phyloP scores from a whole-genome alignment of 139 green algal genomes.

The Chlamydomonas schloesseri region DNA sequence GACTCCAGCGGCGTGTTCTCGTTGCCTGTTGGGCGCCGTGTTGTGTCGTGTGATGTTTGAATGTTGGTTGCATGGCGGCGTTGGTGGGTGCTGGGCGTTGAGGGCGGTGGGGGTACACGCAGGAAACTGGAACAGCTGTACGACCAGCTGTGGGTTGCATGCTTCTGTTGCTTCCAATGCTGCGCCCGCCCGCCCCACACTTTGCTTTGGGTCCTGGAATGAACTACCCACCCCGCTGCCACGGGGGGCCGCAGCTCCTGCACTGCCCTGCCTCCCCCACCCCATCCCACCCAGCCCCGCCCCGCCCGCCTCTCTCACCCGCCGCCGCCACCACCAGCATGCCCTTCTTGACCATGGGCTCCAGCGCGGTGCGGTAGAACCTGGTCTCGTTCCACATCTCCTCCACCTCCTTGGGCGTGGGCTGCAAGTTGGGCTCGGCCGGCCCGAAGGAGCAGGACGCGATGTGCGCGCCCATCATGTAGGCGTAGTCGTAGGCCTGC shows the following conservation, averaged over 20 bases:
- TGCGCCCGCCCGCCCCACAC: no score
- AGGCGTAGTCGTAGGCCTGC: slow-evolving; percentile 20
- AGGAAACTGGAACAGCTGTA: no score
- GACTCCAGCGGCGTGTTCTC: not conserved
- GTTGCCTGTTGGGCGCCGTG: slow-evolving; percentile 12
- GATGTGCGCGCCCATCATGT: slow-evolving; percentile 12
- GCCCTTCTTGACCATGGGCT: not conserved
- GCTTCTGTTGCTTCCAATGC: no score
- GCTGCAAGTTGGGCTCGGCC: not conserved
- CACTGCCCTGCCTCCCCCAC: no score
- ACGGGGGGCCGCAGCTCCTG: no score
- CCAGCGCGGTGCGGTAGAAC: not conserved
- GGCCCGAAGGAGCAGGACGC: slow-evolving; percentile 12
- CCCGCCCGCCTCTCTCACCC: not conserved
- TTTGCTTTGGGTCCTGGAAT: no score
- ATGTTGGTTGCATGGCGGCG: not conserved
- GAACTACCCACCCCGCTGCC: no score
- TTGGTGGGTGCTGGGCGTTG: no score
- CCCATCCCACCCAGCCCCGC: no score
- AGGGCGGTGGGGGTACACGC: no score
- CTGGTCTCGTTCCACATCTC: not conserved
- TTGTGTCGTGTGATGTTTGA: not conserved
- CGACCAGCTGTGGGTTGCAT: no score
- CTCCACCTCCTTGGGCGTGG: not conserved
- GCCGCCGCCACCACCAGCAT: slow-evolving; percentile 31